A percentile compares a stretch with the other conserved stretches of the same genome.
These are phyloP conservation scores for Kluyveromyces sp. DNA, from an alignment of 1,139 yeast species.

Conservation along the genomic window DNA sequence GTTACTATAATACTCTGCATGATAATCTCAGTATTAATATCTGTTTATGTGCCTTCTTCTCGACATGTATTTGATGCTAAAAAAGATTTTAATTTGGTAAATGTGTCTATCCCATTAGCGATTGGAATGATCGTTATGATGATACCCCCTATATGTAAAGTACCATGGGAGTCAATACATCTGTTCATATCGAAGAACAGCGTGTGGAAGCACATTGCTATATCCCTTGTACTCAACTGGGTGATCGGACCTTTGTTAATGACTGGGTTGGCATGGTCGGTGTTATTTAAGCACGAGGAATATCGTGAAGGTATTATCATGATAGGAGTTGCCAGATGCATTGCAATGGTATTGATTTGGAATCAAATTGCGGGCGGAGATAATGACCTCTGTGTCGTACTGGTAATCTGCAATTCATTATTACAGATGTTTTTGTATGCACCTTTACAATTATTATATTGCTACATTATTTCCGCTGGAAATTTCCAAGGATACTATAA, in stretches of 20 bases:
- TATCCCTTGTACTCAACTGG: slow-evolving; percentile 47
- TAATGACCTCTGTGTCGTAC: slow-evolving; percentile 42
- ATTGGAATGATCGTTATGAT: slow-evolving; percentile 51
- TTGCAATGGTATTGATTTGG: slow-evolving; percentile 62
- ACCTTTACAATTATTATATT: slow-evolving; percentile 44
- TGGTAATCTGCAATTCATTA: slow-evolving; percentile 46
- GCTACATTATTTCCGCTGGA: slow-evolving; percentile 33
- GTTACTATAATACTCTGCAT: slow-evolving; percentile 9
- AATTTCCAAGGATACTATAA: slow-evolving; percentile 17
- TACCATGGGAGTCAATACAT: slow-evolving; percentile 41
- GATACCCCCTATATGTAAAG: slow-evolving; percentile 51
- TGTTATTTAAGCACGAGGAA: slow-evolving; percentile 42
- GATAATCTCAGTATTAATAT: slow-evolving; percentile 7
- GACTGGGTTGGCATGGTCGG: slow-evolving; percentile 52
- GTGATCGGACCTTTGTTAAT: slow-evolving; percentile 49
- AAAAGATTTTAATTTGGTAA: slow-evolving; percentile 6
- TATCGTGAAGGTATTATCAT: slow-evolving; percentile 48
- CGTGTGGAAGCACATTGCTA: slow-evolving; percentile 32
- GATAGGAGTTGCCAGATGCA: slow-evolving; percentile 56
- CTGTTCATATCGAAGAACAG: slow-evolving; percentile 20
- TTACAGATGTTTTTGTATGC: slow-evolving; percentile 49
- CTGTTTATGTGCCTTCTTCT: slow-evolving; percentile 10
- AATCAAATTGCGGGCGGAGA: slow-evolving; percentile 51
- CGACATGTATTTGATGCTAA: slow-evolving; percentile 9
- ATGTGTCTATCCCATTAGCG: slow-evolving; percentile 37